Evolutionary conservation across 2,329 filamentous ascomycete species (phyloP).

Genomic region (Fusarium luffae): DNA sequence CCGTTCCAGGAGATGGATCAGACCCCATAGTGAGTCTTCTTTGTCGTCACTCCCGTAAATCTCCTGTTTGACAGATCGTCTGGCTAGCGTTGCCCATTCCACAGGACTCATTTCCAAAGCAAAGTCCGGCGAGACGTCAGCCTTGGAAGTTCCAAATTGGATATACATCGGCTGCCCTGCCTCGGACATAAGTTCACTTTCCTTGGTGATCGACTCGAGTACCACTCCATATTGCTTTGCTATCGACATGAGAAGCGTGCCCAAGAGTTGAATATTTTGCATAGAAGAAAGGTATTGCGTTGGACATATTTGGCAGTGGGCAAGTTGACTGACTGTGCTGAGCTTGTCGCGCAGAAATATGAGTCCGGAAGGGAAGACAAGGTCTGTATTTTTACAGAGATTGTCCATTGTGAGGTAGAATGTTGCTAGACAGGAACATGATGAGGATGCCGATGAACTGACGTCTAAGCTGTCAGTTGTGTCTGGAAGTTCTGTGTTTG

Average conservation of each 20-base stretch:
- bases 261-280: slow-evolving; percentile 1
- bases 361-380: not conserved
- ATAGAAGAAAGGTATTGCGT: not conserved
- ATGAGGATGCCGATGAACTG: not conserved
- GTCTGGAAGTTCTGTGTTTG: not conserved
- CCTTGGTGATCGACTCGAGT: not conserved
- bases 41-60: not conserved
- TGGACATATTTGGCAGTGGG: not conserved
- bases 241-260: slow-evolving; percentile 2
- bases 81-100: not conserved
- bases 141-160: not conserved
- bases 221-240: not conserved
- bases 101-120: not conserved
- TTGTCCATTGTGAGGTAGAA: slow-evolving; percentile 9
- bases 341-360: not conserved
- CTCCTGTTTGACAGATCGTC: not conserved
- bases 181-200: accelerated
- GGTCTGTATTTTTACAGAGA: not conserved
- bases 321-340: not conserved
- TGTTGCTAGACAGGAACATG: not conserved
- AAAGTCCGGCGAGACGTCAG: too few species aligned
- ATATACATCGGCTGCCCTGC: not conserved
- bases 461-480: too few species aligned
- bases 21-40: not conserved
- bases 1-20: not conserved